Base-by-base conservation (phyloP, 2,329 filamentous ascomycete genomes). In the Diplodia intermedia region DNA sequence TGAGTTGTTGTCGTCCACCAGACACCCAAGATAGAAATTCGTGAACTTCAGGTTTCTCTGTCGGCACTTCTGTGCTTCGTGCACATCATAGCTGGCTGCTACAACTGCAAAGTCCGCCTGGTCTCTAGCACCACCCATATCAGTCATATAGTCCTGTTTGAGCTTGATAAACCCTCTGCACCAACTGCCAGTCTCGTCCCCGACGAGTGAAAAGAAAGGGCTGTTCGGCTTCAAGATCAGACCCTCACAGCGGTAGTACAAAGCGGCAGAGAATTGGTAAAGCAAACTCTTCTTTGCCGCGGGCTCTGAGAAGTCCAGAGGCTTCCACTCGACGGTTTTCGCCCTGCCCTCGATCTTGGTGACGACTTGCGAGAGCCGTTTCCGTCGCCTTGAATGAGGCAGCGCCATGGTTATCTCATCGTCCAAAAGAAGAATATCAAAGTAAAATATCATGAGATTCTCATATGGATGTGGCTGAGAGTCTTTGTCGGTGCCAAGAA, bases 71-170 rank as follows among this genome's bases (percentile, higher is more conserved):
- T 82, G 83, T 8, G 89, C 90, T 70, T 88, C 86, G 61, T 84
- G 81, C 3, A 90, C 80, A 71, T 93, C 86, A 72, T 90, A 93
- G 20, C 88, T 87, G 6, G 88, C 93, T 0, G 92, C 93, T 3
- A 97, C 82, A 1, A 94, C 84, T 1, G 91, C 89, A 75, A 97
- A 91, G 76, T 97, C 94, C 11, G 91, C 91, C 8, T 79, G 66
- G 62, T 80, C 78, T 26, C 77, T 72, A 36, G 93, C 88, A 69
- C 96, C 93, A 0, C 93, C 92, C 75, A 94, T 87, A 2, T 88
- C 88, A 31, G 86, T 84, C 47, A 97, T 86, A 73, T 96, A 97
- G 74, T 95, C 92, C 73, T 93, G 93, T 78, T 97, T 97, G 52
- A 97, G 79, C 79, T 97, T 97, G 74, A 97, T 91, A 75, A 88